phyloP scores from a whole-genome alignment of 345 rosid genomes.

The Brassica carinata region DNA sequence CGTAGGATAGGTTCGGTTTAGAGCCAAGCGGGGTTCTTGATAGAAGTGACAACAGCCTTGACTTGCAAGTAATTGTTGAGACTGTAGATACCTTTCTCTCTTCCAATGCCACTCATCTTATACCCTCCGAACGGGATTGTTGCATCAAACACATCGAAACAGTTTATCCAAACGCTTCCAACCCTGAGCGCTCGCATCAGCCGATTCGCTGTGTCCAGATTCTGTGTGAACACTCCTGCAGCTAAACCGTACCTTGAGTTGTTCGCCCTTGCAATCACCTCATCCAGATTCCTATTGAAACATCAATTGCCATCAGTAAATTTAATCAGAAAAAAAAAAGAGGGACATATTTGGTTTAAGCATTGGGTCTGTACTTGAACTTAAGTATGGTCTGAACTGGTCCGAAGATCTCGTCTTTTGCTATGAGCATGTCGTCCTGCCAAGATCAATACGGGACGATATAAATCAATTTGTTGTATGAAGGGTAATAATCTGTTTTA shows the following conservation, averaged over 20 bases:
- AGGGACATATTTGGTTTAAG: slow-evolving; percentile 6
- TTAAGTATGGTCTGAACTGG: slow-evolving; percentile 91
- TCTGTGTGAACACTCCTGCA: slow-evolving; percentile 83
- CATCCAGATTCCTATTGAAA: slow-evolving; percentile 64
- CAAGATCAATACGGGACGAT: neutral
- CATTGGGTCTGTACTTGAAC: slow-evolving; percentile 57
- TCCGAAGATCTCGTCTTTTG: slow-evolving; percentile 89
- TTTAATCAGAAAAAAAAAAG: neutral
- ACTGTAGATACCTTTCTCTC: slow-evolving; percentile 86
- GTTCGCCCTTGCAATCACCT: slow-evolving; percentile 74
- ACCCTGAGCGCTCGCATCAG: slow-evolving; percentile 66
- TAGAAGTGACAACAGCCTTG: slow-evolving; percentile 84
- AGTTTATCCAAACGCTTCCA: slow-evolving; percentile 84
- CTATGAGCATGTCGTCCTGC: slow-evolving; percentile 93
- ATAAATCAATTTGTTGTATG: neutral
- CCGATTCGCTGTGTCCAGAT: slow-evolving; percentile 74
- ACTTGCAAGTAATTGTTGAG: slow-evolving; percentile 85
- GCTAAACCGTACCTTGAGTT: slow-evolving; percentile 68
- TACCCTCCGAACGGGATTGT: slow-evolving; percentile 90
- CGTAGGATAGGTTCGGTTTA: slow-evolving; percentile 33
- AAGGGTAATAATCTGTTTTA: neutral
- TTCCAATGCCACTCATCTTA: slow-evolving; percentile 92
- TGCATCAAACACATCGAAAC: slow-evolving; percentile 78
- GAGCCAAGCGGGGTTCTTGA: slow-evolving; percentile 90
- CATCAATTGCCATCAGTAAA: slow-evolving; percentile 22